Evolutionary conservation across 2,329 filamentous ascomycete species (phyloP), one percentile per base, ranked within the genome.

Genomic region (Fusarium sp.): DNA sequence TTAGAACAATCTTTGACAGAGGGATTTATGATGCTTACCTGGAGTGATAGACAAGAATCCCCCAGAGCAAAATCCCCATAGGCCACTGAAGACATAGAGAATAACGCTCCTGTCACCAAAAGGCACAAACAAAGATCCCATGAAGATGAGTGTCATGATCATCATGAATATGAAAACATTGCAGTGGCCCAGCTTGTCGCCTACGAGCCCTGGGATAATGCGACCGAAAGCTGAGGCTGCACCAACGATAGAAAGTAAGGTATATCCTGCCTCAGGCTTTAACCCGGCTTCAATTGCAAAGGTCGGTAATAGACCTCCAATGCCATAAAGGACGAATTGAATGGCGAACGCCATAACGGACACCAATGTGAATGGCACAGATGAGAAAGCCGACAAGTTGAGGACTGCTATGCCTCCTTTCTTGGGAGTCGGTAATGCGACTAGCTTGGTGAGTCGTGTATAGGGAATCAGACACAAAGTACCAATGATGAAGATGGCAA

Each of bases 101-200:
- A 63, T 24, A 2, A 48, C 34, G 9, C 48, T 48, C 8, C 38
- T 63, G 9, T 32, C 13, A 0, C 58, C 61, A 25, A 64, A 64
- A 0, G 61, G 61, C 0, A 63, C 58, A 20, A 64, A 64, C 5
- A 64, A 5, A 4, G 61, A 20, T 1, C 58, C 43, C 61, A 64
- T 64, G 0, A 64, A 64, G 11, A 64, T 8, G 3, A 64, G 13
- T 0, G 61, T 63, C 24, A 40, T 27, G 0, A 29, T 15, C 61
- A 64, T 64, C 58, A 64, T 63, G 5, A 63, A 24, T 7, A 63
- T 24, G 7, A 64, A 22, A 4, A 63, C 61, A 30, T 64, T 63
- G 5, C 29, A 64, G 12, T 64, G 61, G 0, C 61, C 61, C 5
- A 64, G 9, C 7, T 24, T 64, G 5, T 64, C 61, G 0, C 61